A percentile compares a stretch with the other conserved stretches of the same genome.
phyloP scores from a whole-genome alignment of 352 stramenopile genomes.

The Peronospora destructor region DNA sequence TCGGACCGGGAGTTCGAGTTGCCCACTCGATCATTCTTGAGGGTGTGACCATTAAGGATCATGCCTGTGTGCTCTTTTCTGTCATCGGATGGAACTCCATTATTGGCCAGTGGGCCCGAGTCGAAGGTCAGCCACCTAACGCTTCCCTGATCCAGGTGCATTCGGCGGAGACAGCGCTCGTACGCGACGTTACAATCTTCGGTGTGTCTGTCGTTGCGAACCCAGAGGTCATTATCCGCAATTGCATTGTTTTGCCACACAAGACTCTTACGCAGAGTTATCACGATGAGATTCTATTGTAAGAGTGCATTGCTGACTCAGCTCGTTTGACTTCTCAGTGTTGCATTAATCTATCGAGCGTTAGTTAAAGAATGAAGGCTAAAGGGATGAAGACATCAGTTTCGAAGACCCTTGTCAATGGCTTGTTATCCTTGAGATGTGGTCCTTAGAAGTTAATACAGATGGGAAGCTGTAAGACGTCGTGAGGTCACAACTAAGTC shows the following conservation, averaged over 20 bases:
- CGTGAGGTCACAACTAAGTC: too few relatives aligned
- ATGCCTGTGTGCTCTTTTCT: slow-evolving; percentile 80
- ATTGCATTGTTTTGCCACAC: slow-evolving; percentile 84
- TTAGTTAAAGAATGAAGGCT: slow-evolving; percentile 10
- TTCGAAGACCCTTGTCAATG: neutral
- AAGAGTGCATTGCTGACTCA: slow-evolving; percentile 24
- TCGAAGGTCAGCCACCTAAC: slow-evolving; percentile 80
- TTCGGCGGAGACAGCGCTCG: slow-evolving; percentile 63
- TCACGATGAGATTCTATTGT: slow-evolving; percentile 87
- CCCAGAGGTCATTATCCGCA: slow-evolving; percentile 84
- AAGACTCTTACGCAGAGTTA: slow-evolving; percentile 86
- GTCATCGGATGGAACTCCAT: slow-evolving; percentile 88
- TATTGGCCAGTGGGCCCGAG: slow-evolving; percentile 77
- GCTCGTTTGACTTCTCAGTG: slow-evolving; percentile 13
- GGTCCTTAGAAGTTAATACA: too few relatives aligned
- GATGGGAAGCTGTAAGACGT: too few relatives aligned
- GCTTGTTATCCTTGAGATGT: too few relatives aligned
- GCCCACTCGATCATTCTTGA: slow-evolving; percentile 87
- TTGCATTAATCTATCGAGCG: slow-evolving; percentile 18
- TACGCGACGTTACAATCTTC: slow-evolving; percentile 87
- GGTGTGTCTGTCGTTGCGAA: slow-evolving; percentile 83
- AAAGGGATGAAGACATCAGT: neutral
- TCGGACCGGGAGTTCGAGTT: slow-evolving; percentile 70
- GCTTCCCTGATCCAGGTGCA: slow-evolving; percentile 62
- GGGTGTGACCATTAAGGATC: slow-evolving; percentile 83